Percentiles rank a stretch among this genome's conserved stretches.
These are phyloP conservation scores for Liriodendron chinense DNA, from an alignment of 164 flowering plant genomes.

Conservation along the genomic window DNA sequence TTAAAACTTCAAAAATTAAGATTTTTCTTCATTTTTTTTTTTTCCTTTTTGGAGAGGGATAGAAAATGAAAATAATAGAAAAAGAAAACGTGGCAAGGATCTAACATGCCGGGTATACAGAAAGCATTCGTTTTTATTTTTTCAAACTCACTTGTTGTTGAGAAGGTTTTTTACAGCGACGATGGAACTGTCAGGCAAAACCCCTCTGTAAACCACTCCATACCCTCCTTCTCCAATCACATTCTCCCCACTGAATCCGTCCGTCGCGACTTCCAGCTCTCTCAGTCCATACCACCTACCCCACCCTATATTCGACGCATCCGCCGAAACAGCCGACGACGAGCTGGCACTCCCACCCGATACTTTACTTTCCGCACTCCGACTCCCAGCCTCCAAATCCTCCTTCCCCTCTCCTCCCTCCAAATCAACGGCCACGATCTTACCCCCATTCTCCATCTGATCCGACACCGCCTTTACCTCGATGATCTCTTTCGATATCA, in stretches of 20 bases:
- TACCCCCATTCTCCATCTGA: slow-evolving; percentile 7
- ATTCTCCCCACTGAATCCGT: slow-evolving; percentile 58
- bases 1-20: too few relatives aligned
- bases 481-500: slow-evolving; percentile 45
- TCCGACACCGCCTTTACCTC: slow-evolving; percentile 30
- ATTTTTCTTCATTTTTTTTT: too few relatives aligned
- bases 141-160: slow-evolving; percentile 64
- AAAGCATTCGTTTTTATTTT: too few relatives aligned
- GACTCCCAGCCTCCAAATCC: not conserved
- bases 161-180: slow-evolving; percentile 84
- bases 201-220: slow-evolving; percentile 77
- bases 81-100: not conserved
- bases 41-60: too few relatives aligned
- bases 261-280: slow-evolving; percentile 77
- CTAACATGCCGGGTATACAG: not conserved
- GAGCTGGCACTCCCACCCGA: slow-evolving; percentile 29
- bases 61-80: not conserved
- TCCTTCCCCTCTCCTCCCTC: not conserved
- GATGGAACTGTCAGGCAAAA: slow-evolving; percentile 57
- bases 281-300: slow-evolving; percentile 71
- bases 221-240: slow-evolving; percentile 96
- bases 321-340: slow-evolving; percentile 24
- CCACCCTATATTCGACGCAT: slow-evolving; percentile 61
- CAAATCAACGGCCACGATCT: not conserved
- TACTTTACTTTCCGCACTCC: slow-evolving; percentile 9